Conservation (phyloP, 768 basidiomycete genomes). For the Hortiboletus flavorubellus region DNA sequence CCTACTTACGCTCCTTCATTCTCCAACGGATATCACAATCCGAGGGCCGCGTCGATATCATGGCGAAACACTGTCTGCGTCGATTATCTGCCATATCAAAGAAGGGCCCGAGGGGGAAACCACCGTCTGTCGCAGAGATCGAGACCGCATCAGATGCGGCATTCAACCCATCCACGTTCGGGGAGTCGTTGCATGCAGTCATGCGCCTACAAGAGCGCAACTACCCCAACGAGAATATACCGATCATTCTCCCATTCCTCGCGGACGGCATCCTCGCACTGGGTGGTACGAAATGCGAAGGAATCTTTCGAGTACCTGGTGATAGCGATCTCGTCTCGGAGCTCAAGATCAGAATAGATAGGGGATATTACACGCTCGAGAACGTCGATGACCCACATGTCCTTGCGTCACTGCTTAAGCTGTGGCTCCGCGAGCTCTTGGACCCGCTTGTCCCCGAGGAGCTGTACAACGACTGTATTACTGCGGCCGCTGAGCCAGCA, state of each 20-base stretch:
- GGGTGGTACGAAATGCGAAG: conserved; percentile 81
- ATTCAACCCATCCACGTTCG: conserved; percentile 93
- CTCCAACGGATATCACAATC: conserved; percentile 61
- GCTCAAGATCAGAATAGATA: conserved; percentile 85
- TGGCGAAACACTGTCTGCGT: conserved; percentile 89
- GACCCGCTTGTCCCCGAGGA: conserved; percentile 91
- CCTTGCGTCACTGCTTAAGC: conserved; percentile 84
- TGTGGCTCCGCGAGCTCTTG: conserved; percentile 89
- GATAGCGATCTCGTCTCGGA: conserved; percentile 87
- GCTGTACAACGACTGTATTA: conserved; percentile 88
- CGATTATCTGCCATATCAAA: conserved; percentile 70
- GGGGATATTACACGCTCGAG: conserved; percentile 87
- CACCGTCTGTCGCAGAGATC: conserved; percentile 80
- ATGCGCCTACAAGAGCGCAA: conserved; percentile 82
- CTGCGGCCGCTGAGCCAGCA: conserved; percentile 58
- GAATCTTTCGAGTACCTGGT: conserved; percentile 91
- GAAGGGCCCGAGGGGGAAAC: conserved; percentile 84
- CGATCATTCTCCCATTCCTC: conserved; percentile 92
- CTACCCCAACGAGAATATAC: conserved; percentile 81
- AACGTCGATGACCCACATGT: conserved; percentile 90
- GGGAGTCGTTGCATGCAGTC: conserved; percentile 82
- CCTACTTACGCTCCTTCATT: conserved; percentile 79
- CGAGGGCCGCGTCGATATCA: conserved; percentile 80
- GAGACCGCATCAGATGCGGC: conserved; percentile 94
- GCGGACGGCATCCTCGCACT: conserved; percentile 88